Conservation (phyloP, 352 stramenopile genomes). For the Chrysophaeum taylorii region DNA sequence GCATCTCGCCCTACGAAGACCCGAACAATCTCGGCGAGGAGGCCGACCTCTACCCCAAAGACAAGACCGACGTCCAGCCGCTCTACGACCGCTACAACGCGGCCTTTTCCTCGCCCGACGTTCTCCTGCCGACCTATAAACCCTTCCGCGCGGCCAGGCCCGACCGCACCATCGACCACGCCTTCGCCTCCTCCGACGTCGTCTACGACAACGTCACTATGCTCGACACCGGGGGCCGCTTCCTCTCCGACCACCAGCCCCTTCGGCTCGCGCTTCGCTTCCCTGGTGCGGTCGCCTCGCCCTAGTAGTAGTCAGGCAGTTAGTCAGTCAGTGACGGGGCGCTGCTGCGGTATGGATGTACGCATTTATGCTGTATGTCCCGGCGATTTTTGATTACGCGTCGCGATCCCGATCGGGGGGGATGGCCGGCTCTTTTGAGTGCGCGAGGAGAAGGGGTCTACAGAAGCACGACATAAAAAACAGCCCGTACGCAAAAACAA, state of each 20-base stretch:
- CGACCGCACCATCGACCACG: constrained; percentile 15
- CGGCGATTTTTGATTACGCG: no score
- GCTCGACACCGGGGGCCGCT: neutral
- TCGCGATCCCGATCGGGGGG: no score
- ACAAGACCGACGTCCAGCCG: neutral
- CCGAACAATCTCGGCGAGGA: neutral
- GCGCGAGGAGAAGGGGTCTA: no score
- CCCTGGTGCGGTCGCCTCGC: no score
- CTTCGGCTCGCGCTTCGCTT: neutral
- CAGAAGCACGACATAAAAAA: no score
- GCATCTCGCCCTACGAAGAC: neutral
- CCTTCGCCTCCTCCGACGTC: neutral
- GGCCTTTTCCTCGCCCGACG: neutral
- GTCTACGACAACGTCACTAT: neutral
- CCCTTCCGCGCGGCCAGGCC: neutral
- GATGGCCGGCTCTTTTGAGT: no score
- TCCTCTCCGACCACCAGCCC: constrained; percentile 11
- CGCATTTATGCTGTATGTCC: no score
- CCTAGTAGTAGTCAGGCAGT: no score
- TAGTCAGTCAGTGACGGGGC: no score
- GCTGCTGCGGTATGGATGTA: no score
- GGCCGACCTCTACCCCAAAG: neutral
- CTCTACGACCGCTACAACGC: neutral
- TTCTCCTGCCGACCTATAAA: neutral
- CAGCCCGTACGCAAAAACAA: no score